Base-by-base conservation (phyloP, 305 asterid genomes). In the Solanum hybrid region DNA sequence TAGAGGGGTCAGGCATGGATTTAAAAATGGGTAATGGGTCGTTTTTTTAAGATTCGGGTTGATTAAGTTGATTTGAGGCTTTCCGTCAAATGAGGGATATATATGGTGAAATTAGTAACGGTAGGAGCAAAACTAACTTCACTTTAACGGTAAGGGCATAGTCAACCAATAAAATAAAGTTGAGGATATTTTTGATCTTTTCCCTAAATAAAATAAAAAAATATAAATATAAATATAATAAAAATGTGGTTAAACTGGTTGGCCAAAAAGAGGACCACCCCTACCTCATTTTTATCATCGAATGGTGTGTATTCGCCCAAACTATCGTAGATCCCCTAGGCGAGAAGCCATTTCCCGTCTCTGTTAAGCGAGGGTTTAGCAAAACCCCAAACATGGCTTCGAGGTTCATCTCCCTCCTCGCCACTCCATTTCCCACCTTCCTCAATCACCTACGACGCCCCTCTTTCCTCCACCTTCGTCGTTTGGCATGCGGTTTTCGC, bases 371-470 rank as follows among this genome's bases (percentile, higher is more conserved):
- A 79, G 31, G 85, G 86, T 81, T 26, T 81, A 81, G 24, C 36
- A 81, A 40, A 81, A 81, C 24, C 35, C 69, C 7, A 37, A 39
- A 26, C 13, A 81, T 81, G 87, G 69, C 96, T 29, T 92, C 94
- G 89, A 93, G 95, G 94, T 92, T 96, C 87, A 89, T 94, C 88
- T 89, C 94, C 86, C 95, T 95, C 87, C 92, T 97, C 29, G 88
- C 94, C 84, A 83, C 93, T 81, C 96, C 99, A 8, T 90, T 93
- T 87, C 89, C 91, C 14, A 75, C 91, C 3, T 31, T 84, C 24
- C 89, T 92, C 69, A 89, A 81, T 81, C 86, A 81, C 36, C 87
- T 40, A 42, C 69, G 74, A 94, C 95, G 61, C 24, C 91, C 82
- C 8, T 90, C 91, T 57, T 90, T 89, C 87, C 39, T 31, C 93